These are phyloP conservation scores for Entonaema liquescens DNA, from an alignment of 495 filamentous ascomycete species.

Conservation along the genomic window DNA sequence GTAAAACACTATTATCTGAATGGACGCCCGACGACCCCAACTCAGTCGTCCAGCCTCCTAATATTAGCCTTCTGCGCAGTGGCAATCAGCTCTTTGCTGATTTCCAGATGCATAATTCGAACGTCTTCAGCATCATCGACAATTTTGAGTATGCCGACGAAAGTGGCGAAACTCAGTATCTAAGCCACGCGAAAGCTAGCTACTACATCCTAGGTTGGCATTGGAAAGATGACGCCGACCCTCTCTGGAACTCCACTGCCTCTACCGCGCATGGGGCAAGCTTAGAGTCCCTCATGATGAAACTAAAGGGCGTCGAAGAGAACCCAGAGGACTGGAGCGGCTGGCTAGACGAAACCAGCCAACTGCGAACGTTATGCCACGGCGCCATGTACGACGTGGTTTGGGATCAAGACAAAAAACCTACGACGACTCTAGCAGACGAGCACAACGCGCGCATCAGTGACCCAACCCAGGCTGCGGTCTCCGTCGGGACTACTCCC, in stretches of 20 bases:
- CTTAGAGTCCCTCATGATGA: not conserved
- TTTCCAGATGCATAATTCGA: slow-evolving; percentile 57
- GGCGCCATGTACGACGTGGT: slow-evolving; percentile 58
- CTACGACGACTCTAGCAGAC: slow-evolving; percentile 48
- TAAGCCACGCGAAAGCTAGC: slow-evolving; percentile 46
- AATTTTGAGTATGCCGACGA: slow-evolving; percentile 50
- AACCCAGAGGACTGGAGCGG: slow-evolving; percentile 3
- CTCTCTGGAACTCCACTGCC: not conserved
- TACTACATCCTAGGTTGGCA: slow-evolving; percentile 67
- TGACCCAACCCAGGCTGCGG: slow-evolving; percentile 31
- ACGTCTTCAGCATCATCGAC: slow-evolving; percentile 62
- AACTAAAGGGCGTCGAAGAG: slow-evolving; percentile 35
- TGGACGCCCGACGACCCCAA: slow-evolving; percentile 40
- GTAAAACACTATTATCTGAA: slow-evolving; percentile 25
- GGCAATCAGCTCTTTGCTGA: slow-evolving; percentile 63
- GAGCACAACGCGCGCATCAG: slow-evolving; percentile 12
- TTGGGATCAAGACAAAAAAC: slow-evolving; percentile 46
- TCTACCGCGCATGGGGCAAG: not conserved
- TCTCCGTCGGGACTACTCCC: slow-evolving; percentile 58
- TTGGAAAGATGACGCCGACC: slow-evolving; percentile 3
- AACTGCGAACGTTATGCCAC: slow-evolving; percentile 47
- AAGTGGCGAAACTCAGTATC: slow-evolving; percentile 17
- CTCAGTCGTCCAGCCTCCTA: slow-evolving; percentile 7
- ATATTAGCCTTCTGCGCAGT: slow-evolving; percentile 48
- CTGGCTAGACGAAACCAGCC: slow-evolving; percentile 16